A percentile compares a stretch with the other conserved stretches of the same genome.
phyloP scores from a whole-genome alignment of 2,329 filamentous ascomycete species.

The Fusarium irregulare region DNA sequence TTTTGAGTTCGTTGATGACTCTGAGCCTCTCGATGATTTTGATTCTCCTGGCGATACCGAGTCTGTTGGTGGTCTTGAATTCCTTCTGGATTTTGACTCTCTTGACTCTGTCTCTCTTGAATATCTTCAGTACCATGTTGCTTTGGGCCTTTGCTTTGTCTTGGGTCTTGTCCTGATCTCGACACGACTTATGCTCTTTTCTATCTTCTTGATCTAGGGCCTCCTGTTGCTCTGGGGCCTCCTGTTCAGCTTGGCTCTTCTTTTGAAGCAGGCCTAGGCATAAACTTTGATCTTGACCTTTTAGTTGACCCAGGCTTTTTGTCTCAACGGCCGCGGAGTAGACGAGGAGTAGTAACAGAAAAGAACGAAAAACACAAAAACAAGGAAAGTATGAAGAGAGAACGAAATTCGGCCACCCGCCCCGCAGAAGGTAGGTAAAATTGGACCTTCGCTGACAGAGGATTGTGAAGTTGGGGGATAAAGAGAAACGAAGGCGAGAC shows the following conservation, averaged over 20 bases:
- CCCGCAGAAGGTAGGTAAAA: not conserved
- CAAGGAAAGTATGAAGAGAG: not conserved
- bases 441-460: not conserved
- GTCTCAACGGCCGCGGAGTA: not conserved
- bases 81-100: not conserved
- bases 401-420: accelerated
- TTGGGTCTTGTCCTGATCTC: not conserved
- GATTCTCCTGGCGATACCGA: not conserved
- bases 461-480: not conserved
- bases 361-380: not conserved
- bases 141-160: not conserved
- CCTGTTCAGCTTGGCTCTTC: not conserved
- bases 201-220: not conserved
- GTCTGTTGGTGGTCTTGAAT: not conserved
- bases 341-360: not conserved
- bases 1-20: not conserved
- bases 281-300: not conserved
- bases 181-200: not conserved
- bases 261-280: not conserved
- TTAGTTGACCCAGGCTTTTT: not conserved
- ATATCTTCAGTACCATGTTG: not conserved
- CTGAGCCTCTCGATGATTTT: not conserved
- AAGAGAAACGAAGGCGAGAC: not conserved
- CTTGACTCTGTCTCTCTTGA: not conserved
- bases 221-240: not conserved